These are phyloP conservation scores for Phytopythium kandeliae DNA, from an alignment of 352 stramenopile genomes.

Conservation along the genomic window DNA sequence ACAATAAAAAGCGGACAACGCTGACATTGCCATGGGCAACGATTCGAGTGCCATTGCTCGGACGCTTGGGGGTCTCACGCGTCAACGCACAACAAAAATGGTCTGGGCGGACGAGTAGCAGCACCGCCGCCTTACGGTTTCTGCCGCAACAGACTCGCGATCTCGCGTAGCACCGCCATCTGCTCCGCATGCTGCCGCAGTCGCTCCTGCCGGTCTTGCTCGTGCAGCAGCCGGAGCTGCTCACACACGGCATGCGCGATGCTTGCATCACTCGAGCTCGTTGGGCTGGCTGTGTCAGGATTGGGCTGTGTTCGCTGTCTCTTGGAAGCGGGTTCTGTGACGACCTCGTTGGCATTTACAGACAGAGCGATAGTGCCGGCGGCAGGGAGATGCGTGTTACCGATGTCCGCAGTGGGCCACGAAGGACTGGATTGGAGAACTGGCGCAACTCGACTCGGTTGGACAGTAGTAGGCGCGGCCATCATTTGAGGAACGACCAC, in stretches of 20 bases:
- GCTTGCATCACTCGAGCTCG: slow-evolving; percentile 8
- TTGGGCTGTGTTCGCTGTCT: neutral
- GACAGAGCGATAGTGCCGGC: neutral
- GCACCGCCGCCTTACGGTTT: slow-evolving; percentile 6
- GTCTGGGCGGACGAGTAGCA: neutral
- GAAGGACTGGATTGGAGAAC: neutral
- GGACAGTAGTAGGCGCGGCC: neutral
- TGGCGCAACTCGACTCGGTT: neutral
- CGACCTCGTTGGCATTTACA: neutral
- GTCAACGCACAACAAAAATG: too few relatives aligned
- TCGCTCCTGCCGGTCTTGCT: slow-evolving; percentile 38
- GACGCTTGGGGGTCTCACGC: too few relatives aligned
- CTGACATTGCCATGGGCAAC: too few relatives aligned
- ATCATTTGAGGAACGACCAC: neutral
- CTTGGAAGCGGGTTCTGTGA: neutral
- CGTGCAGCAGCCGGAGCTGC: slow-evolving; percentile 26
- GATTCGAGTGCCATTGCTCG: too few relatives aligned
- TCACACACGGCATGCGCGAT: slow-evolving; percentile 16
- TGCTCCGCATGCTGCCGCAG: slow-evolving; percentile 51
- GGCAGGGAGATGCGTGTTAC: neutral
- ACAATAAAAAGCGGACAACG: neutral
- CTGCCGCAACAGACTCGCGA: slow-evolving; percentile 26
- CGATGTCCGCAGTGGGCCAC: neutral
- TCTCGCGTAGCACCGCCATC: slow-evolving; percentile 41
- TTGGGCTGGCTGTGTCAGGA: neutral